Conservation (phyloP, 441 rosid species). For the Gossypium schwendimanii region DNA sequence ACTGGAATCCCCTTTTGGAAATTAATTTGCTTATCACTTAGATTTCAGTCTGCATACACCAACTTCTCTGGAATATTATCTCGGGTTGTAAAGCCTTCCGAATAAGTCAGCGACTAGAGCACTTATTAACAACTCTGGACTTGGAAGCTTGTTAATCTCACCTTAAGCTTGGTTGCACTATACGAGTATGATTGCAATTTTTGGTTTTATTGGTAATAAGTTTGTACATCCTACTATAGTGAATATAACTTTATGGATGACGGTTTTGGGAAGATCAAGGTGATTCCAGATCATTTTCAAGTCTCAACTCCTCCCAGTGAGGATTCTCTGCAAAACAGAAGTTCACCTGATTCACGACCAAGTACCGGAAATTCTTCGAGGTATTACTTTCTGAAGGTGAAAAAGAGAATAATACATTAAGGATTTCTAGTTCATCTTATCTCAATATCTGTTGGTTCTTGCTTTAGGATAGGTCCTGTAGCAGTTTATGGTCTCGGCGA, state of each 20-base stretch:
- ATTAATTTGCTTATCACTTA: not conserved
- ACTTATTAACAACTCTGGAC: not conserved
- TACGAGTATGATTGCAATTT: not conserved
- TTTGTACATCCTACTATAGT: conserved; percentile 10
- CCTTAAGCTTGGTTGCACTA: not conserved
- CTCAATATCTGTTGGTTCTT: conserved; percentile 23
- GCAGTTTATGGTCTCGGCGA: conserved; percentile 35
- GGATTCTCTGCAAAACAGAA: conserved; percentile 28
- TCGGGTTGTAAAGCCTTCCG: not conserved
- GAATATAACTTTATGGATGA: conserved; percentile 59
- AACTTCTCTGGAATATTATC: not conserved
- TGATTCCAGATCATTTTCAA: conserved; percentile 68
- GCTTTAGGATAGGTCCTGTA: conserved; percentile 48
- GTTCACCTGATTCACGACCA: conserved; percentile 39
- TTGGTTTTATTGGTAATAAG: conserved; percentile 12
- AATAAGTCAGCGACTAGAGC: not conserved
- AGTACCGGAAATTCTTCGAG: conserved; percentile 28
- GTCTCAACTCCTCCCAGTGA: conserved; percentile 37
- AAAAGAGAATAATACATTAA: not conserved
- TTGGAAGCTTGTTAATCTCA: not conserved
- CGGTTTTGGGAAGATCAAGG: conserved; percentile 51
- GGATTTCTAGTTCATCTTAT: conserved; percentile 17
- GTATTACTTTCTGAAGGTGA: conserved; percentile 27
- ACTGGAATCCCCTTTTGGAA: not conserved
- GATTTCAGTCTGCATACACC: not conserved